These are phyloP conservation scores for Colletotrichum chrysophilum DNA, from an alignment of 2,329 filamentous ascomycete genomes.

Conservation along the genomic window DNA sequence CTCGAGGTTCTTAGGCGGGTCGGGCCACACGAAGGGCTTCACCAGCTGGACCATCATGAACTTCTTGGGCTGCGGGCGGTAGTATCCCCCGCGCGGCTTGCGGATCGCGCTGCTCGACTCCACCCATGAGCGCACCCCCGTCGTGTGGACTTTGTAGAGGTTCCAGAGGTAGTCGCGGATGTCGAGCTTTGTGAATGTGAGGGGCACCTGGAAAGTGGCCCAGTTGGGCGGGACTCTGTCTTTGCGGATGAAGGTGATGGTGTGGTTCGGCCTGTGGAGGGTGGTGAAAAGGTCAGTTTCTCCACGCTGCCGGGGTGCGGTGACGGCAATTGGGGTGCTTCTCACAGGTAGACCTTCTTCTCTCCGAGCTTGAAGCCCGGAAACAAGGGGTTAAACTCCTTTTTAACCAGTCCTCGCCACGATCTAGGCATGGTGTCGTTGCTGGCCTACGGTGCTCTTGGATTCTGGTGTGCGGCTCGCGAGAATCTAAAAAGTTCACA, in stretches of 20 bases:
- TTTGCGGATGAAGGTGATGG: constrained; percentile 77
- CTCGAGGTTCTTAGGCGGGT: constrained; percentile 64
- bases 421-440: constrained; percentile 30
- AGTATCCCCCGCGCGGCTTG: constrained; percentile 60
- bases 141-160: constrained; percentile 77
- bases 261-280: constrained; percentile 74
- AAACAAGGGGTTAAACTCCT: too few relatives aligned
- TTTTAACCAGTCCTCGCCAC: too few relatives aligned
- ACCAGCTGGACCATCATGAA: constrained; percentile 94
- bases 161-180: constrained; percentile 93
- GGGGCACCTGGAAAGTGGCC: constrained; percentile 88
- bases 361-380: constrained; percentile 52
- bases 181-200: constrained; percentile 95
- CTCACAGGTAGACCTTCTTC: constrained; percentile 63
- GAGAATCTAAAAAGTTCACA: constrained; percentile 19
- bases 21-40: constrained; percentile 88
- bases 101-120: constrained; percentile 66
- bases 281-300: background rate
- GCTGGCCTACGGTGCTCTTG: background rate
- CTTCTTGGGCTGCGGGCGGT: constrained; percentile 78
- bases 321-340: background rate
- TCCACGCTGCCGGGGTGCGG: background rate
- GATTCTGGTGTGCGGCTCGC: background rate
- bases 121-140: constrained; percentile 80
- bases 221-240: constrained; percentile 76